Evolutionary conservation across 2,329 filamentous ascomycete species (phyloP).

Genomic region (Paramyrothecium roridum): DNA sequence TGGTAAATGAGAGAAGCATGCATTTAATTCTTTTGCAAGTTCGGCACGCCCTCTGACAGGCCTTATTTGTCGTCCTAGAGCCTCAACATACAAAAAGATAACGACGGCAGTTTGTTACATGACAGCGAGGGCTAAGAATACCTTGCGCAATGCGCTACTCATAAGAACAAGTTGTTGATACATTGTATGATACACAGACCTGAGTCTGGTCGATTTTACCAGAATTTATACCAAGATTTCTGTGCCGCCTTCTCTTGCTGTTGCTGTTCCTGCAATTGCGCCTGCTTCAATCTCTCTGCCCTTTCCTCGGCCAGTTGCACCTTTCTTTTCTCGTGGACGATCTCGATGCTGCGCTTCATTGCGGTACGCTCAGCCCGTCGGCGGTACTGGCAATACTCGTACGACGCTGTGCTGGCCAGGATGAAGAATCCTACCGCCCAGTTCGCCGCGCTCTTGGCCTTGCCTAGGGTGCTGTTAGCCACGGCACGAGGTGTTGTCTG

Average conservation of each 20-base stretch:
- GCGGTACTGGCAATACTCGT: slow-evolving; percentile 80
- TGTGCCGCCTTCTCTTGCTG: slow-evolving; percentile 27
- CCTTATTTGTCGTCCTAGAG: too few species aligned
- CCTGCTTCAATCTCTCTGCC: slow-evolving; percentile 33
- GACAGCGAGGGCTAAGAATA: not conserved
- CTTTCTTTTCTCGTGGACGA: slow-evolving; percentile 47
- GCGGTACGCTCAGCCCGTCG: slow-evolving; percentile 73
- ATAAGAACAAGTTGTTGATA: not conserved
- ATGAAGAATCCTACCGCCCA: slow-evolving; percentile 82
- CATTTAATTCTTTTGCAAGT: too few species aligned
- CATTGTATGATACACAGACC: slow-evolving; percentile 7
- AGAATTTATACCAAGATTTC: slow-evolving; percentile 55
- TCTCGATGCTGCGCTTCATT: slow-evolving; percentile 82
- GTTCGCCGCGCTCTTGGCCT: slow-evolving; percentile 59
- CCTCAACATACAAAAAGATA: too few species aligned
- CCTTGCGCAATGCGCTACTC: not conserved
- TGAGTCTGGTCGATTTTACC: slow-evolving; percentile 31
- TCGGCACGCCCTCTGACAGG: too few species aligned
- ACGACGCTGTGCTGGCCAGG: slow-evolving; percentile 65
- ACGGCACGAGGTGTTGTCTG: not conserved
- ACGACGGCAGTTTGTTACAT: too few species aligned
- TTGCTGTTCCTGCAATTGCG: slow-evolving; percentile 18
- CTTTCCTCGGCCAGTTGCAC: slow-evolving; percentile 41
- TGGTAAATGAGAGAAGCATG: too few species aligned
- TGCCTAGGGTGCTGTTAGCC: slow-evolving; percentile 18